These are phyloP conservation scores for Leishmania aethiopica DNA, from an alignment of 208 protist species.

Conservation along the genomic window DNA sequence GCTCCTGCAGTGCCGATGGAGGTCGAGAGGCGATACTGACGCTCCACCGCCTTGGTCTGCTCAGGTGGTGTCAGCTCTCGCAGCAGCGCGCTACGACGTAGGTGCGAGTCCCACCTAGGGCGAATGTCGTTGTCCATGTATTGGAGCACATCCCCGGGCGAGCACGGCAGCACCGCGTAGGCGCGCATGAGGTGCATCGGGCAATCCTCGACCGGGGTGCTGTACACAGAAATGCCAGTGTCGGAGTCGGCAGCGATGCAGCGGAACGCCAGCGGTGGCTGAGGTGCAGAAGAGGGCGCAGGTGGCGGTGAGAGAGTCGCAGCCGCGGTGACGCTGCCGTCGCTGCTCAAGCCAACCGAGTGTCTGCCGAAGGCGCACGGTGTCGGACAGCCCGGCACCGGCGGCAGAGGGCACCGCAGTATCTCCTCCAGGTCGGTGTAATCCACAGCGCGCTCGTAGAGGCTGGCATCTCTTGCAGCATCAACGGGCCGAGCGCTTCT, in stretches of 20 bases:
- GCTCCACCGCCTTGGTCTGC: background rate
- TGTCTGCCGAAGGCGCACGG: slow-evolving; percentile 12
- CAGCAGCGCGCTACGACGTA: slow-evolving; percentile 45
- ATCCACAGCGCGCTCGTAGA: slow-evolving; percentile 56
- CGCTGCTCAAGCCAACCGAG: background rate
- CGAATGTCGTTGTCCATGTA: slow-evolving; percentile 65
- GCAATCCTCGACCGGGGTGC: slow-evolving; percentile 54
- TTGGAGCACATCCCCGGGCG: slow-evolving; percentile 43
- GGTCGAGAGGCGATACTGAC: background rate
- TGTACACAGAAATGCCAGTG: slow-evolving; percentile 57
- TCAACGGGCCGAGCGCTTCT: background rate
- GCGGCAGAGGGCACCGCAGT: slow-evolving; percentile 33
- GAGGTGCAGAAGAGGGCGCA: background rate
- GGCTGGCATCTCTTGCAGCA: slow-evolving; percentile 32
- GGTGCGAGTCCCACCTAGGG: slow-evolving; percentile 65
- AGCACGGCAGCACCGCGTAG: slow-evolving; percentile 64
- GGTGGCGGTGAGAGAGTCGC: background rate
- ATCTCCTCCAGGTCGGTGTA: slow-evolving; percentile 50
- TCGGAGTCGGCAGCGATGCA: slow-evolving; percentile 46
- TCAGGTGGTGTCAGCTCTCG: slow-evolving; percentile 40
- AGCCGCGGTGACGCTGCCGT: background rate
- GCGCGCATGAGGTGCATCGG: slow-evolving; percentile 80
- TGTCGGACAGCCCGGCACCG: slow-evolving; percentile 32
- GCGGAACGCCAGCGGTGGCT: slow-evolving; percentile 37
- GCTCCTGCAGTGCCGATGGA: slow-evolving; percentile 8